Base-by-base conservation (phyloP, 1,139 yeast genomes). In the Saccharomyces pastorianus region DNA sequence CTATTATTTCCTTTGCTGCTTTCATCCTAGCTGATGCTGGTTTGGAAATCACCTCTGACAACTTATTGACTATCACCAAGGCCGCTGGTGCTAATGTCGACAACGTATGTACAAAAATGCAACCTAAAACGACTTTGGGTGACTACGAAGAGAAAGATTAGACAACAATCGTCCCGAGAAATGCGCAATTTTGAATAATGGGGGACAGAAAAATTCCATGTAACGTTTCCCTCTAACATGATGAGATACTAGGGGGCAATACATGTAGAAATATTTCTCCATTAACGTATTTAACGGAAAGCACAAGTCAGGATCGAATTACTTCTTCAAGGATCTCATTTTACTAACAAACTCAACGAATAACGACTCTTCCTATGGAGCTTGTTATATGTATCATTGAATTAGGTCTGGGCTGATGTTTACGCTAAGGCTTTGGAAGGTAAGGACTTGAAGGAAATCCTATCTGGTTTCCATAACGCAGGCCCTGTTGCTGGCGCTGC, bases 1-100 rank as follows among this genome's bases (percentile, higher is more conserved):
- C 76, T 68, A 68, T 73, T 67, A 75, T 75, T 67, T 74, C 78
- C 58, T 75, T 73, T 71, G 97, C 98, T 76, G 95, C 99, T 76
- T 87, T 91, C 79, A 90, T 91, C 82, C 83, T 91, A 79, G 96
- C 97, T 69, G 98, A 91, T 78, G 88, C 96, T 71, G 97, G 90
- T 73, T 81, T 89, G 74, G 97, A 89, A 78, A 83, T 91, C 84
- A 77, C 97, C 71, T 76, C 96, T 71, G 96, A 90, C 77, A 90
- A 90, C 85, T 82, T 93, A 74, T 75, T 80, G 73, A 78, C 96
- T 69, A 77, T 89, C 76, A 78, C 90, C 77, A 78, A 84, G 76
- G 91, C 96, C 69, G 96, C 96, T 71, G 91, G 93, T 77, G 89
- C 93, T 70, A 78, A 80, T 62, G 85, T 89, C 72, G 96, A 90